Evolutionary conservation across 2,329 filamentous ascomycete species (phyloP), one percentile per base, ranked within the genome.

Genomic region (Fusarium sp.): DNA sequence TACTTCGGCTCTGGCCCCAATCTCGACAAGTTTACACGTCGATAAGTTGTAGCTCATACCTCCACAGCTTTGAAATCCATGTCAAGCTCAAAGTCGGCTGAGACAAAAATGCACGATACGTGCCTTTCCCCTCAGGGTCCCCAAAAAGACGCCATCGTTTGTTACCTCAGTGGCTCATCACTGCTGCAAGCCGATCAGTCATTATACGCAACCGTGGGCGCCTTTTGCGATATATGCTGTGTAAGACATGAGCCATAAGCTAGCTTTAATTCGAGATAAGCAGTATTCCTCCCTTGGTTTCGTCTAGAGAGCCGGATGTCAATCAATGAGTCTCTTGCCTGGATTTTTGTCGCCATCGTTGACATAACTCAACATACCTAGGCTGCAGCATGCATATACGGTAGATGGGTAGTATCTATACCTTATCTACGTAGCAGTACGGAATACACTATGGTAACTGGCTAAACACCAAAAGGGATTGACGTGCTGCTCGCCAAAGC

Each of bases 121-220:
- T 56, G 57, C 57, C 44, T 22, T 40, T 67, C 66, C 58, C 64
- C 56, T 67, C 51, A 69, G 52, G 53, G 44, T 58, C 56, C 52
- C 51, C 54, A 62, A 45, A 41, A 62, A 48, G 49, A 47, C 56
- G 49, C 65, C 49, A 48, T 52, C 60, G 55, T 47, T 58, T 63
- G 24, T 27, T 18, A 53, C 56, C 67, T 57, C 48, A 52, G 46
- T 44, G 27, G 49, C 55, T 57, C 41, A 40, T 54, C 27, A 18
- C 52, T 49, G 64, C 55, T 49, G 64, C 55, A 70, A 62, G 52
- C 65, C 67, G 56, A 65, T 46, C 49, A 58, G 56, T 53, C 51
- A 64, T n/a, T 16, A 27, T 43, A 41, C 32, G 30, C 25, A 53
- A 38, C 34, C 57, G 70, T 70, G 64, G 56, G 54, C 34, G 32